Conservation (phyloP, 306 rosid species). For the Delonix regia region DNA sequence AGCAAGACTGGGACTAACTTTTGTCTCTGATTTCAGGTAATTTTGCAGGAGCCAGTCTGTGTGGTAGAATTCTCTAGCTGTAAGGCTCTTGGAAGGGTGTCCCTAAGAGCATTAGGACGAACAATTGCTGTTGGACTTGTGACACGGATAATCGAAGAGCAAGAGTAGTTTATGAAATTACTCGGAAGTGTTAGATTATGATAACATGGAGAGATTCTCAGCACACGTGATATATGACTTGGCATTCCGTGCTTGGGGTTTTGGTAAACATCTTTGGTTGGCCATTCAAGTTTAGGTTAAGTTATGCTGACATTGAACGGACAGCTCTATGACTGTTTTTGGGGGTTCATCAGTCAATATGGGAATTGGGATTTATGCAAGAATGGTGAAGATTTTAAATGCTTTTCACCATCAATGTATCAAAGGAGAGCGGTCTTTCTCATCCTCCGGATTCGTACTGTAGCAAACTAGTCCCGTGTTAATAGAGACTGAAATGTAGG, state of each 20-base stretch:
- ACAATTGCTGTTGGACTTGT: constrained; percentile 86
- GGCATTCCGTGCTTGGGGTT: constrained; percentile 20
- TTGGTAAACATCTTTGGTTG: constrained; percentile 15
- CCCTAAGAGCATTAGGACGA: constrained; percentile 79
- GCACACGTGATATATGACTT: background rate
- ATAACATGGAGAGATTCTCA: constrained; percentile 20
- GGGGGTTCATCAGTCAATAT: constrained; percentile 30
- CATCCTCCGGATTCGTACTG: background rate
- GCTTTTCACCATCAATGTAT: constrained; percentile 40
- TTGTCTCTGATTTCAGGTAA: constrained; percentile 59
- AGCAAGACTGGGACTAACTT: constrained; percentile 9
- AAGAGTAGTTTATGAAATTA: constrained; percentile 31
- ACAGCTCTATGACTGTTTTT: constrained; percentile 21
- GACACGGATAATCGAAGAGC: constrained; percentile 64
- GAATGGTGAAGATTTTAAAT: constrained; percentile 35
- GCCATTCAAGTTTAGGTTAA: constrained; percentile 23
- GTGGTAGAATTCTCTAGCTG: constrained; percentile 71
- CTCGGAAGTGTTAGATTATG: background rate
- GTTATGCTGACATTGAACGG: constrained; percentile 17
- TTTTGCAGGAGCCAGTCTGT: constrained; percentile 72
- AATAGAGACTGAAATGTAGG: constrained; percentile 5
- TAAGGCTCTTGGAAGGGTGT: constrained; percentile 86
- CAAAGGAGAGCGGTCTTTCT: constrained; percentile 27
- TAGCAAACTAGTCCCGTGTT: background rate
- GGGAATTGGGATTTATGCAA: constrained; percentile 28